Evolutionary conservation across 305 asterid genomes (phyloP).

Genomic region (Fraxinus greggii): DNA sequence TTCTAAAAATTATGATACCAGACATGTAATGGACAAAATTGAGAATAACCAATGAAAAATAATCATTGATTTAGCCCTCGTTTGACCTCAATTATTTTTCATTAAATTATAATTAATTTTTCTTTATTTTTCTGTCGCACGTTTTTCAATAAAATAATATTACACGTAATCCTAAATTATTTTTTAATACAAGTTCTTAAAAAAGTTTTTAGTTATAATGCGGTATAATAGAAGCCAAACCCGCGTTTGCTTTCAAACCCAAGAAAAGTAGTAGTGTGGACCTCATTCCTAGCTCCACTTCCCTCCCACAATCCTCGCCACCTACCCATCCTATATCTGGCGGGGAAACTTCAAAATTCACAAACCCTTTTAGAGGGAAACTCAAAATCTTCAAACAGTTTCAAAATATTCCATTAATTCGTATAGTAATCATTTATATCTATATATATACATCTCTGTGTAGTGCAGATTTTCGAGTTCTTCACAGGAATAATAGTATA

Average conservation of each 20-base stretch:
- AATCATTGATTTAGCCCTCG: background rate
- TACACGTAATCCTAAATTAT: too few relatives aligned
- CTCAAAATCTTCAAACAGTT: slow-evolving; percentile 15
- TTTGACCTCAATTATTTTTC: too few relatives aligned
- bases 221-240: too few relatives aligned
- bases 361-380: slow-evolving; percentile 38
- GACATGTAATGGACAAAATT: background rate
- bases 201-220: too few relatives aligned
- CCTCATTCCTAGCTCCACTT: slow-evolving; percentile 19
- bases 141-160: too few relatives aligned
- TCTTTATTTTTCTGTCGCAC: too few relatives aligned
- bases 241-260: background rate
- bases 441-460: background rate
- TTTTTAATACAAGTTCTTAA: too few relatives aligned
- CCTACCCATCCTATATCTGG: slow-evolving; percentile 27
- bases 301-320: slow-evolving; percentile 38
- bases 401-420: background rate
- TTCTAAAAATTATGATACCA: background rate
- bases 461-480: background rate
- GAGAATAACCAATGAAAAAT: background rate
- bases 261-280: slow-evolving; percentile 9
- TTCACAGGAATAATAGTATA: background rate
- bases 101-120: too few relatives aligned
- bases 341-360: slow-evolving; percentile 51
- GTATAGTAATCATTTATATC: background rate